Base-by-base conservation (phyloP, 345 rosid genomes). In the Eucalyptus sideroxylon region DNA sequence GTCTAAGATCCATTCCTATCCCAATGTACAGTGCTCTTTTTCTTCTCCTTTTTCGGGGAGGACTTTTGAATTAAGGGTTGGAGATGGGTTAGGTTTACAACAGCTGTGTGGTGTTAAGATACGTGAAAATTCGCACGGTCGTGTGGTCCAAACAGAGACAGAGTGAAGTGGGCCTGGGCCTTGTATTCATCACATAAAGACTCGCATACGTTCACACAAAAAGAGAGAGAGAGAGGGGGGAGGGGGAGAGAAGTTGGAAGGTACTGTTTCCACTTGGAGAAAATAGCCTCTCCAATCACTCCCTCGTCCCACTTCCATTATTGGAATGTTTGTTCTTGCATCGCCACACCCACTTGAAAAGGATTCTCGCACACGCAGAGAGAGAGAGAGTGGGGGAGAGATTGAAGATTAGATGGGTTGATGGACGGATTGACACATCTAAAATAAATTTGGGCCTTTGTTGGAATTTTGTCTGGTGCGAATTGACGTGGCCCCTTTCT, bases 291-390 rank as follows among this genome's bases (percentile, higher is more conserved):
- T 86, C 90, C 91, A 88, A 89, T 90, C 50, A 90, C 81, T 17
- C 89, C 94, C 94, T 96, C 94, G 96, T 94, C 96, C 91, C 92
- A 87, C 92, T 93, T 94, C 96, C 93, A 95, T 92, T 95, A 94
- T 93, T 89, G 96, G 97, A 92, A 93, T 89, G 90, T 94, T 92
- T 92, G 91, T 88, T 91, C 90, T 92, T 88, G 50, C 77, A 69
- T 49, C 60, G 83, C 80, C 81, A 27, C 11, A 31, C 87, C 91
- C 91, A 89, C 91, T 88, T 89, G 50, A 69, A 86, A 49, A 81
- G 16, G 82, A 85, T 37, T 89, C 86, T 80, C 83, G 7, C 83
- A 21, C 83, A 37, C 47, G 82, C 82, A 72, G 15, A 87, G 53
- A 53, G 82, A 44, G 89, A 65, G 34, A 26, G 31, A 27, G 23